Base-by-base conservation (phyloP, 768 basidiomycete genomes). In the Arthromyces matolae region DNA sequence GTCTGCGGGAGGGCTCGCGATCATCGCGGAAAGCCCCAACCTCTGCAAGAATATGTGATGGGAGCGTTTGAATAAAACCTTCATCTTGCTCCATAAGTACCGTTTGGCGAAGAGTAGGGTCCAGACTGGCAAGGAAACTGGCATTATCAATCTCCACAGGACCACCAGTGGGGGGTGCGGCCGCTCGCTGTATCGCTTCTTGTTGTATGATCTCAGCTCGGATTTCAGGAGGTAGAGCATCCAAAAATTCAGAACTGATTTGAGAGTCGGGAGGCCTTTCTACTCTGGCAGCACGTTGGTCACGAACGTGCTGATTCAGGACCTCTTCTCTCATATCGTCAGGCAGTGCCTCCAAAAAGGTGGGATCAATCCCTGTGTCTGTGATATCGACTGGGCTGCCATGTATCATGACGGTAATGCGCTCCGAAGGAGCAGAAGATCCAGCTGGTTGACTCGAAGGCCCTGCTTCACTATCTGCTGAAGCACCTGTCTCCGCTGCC, bases 291-390 rank as follows among this genome's bases (percentile, higher is more conserved):
- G 89, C 83, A 32, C 86, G 84, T 51, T 86, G 90, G 57, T 98
- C 96, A 8, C 93, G 85, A 56, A 97, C 84, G 61, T 99, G 95
- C 61, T 99, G 96, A 59, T 94, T 93, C 44, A 99, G 76, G 28
- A 99, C 93, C 62, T 99, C 96, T 62, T 96, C 95, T 42, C 96
- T 83, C 87, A 99, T 98, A 55, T 98, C 95, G 61, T 99, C 96
- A 0, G 96, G 96, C 8, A 99, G 71, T 20, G 96, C 96, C 68
- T 97, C 93, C 48, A 99, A 72, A 78, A 99, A 99, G 5, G 92
- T 93, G 2, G 94, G 92, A 63, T 99, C 96, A 60, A 99, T 97
- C 4, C 96, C 96, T 29, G 93, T 95, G 58, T 98, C 93, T 2
- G 96, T 99, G 63, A 99, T 99, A 62, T 99, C 96, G 22, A 98